phyloP scores from a whole-genome alignment of 495 filamentous ascomycete species.

The Lepidopterella palustris region DNA sequence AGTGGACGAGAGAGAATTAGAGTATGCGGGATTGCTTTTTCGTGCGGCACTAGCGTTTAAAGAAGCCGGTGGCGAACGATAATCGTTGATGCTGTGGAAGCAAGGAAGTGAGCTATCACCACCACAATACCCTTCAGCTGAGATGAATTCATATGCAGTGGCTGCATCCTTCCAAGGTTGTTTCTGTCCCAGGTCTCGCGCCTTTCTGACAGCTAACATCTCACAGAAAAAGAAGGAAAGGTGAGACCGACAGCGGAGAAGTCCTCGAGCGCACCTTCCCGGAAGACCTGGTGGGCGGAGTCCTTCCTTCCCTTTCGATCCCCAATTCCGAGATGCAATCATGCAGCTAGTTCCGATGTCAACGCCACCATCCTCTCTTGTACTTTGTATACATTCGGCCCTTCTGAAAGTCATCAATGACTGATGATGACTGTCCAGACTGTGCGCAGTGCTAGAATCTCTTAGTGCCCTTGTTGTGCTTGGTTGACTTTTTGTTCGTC shows the following conservation, averaged over 20 bases:
- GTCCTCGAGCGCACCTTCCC: too few species aligned
- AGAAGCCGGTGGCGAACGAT: not conserved
- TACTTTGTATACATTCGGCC: not conserved
- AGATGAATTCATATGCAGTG: too few species aligned
- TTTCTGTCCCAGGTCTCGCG: too few species aligned
- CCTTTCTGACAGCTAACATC: too few species aligned
- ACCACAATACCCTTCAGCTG: too few species aligned
- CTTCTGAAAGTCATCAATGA: not conserved
- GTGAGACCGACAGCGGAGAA: too few species aligned
- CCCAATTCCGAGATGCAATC: not conserved
- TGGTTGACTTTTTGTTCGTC: not conserved
- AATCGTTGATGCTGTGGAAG: not conserved
- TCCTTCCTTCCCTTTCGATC: not conserved
- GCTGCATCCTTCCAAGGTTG: too few species aligned
- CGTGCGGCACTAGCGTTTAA: not conserved
- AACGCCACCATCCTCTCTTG: not conserved
- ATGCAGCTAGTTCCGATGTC: too few species aligned
- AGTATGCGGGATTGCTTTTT: constrained; percentile 4
- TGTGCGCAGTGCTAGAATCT: too few species aligned
- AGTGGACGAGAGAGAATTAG: not conserved
- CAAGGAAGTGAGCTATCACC: too few species aligned
- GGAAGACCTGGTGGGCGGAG: not conserved
- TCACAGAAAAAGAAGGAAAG: too few species aligned
- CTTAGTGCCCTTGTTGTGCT: not conserved
- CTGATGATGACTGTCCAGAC: too few species aligned